Evolutionary conservation across 1,284 basidiomycete genomes (phyloP).

Genomic region (Trichosporon faecale): DNA sequence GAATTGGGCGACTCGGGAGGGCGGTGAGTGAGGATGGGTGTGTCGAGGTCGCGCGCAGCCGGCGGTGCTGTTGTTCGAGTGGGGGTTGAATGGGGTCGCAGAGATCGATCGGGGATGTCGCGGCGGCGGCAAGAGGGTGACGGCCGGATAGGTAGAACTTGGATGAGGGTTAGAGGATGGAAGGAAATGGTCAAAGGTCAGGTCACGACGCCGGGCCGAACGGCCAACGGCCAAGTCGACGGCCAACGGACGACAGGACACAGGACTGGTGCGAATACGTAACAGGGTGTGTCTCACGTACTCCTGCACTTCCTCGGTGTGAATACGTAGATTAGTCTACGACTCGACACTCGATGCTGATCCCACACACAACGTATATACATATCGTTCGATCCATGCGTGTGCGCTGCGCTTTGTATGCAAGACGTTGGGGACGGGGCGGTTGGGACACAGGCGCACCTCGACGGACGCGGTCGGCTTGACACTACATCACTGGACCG

Average conservation of each 20-base stretch:
- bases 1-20: neutral
- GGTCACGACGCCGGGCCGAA: slow-evolving; percentile 7
- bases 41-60: neutral
- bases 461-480: neutral
- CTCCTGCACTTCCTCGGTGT: slow-evolving; percentile 6
- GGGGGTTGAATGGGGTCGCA: neutral
- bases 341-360: neutral
- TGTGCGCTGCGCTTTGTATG: neutral
- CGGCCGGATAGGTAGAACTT: neutral
- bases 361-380: neutral
- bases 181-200: neutral
- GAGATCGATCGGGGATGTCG: neutral
- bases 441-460: neutral
- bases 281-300: neutral
- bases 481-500: neutral
- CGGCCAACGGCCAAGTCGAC: neutral
- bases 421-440: neutral
- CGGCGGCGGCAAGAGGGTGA: neutral
- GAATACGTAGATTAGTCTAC: slow-evolving; percentile 1
- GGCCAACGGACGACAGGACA: neutral
- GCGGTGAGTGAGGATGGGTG: neutral
- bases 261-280: neutral
- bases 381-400: neutral
- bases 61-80: neutral
- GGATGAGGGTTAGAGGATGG: neutral